Evolutionary conservation across 2,329 filamentous ascomycete genomes (phyloP), one percentile per base, ranked within the genome.

Genomic region (Pseudofabraea citricarpa): DNA sequence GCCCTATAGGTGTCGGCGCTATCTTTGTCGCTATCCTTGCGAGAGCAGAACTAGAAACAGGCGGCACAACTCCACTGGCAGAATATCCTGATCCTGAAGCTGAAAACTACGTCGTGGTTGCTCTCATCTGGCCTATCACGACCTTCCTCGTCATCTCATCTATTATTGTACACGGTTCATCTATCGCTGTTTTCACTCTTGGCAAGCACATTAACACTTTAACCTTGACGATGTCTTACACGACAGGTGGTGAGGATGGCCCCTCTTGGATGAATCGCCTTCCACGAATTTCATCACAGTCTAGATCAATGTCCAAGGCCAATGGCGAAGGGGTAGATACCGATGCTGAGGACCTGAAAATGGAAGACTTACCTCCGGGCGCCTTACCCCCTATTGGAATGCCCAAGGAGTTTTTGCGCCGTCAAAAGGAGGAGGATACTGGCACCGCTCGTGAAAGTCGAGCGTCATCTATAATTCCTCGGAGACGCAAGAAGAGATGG

Each of bases 181-280:
- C 93, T 0, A 86, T 98, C 55, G 93, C 93, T 5, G 93, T 98
- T 7, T 98, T 98, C 58, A 97, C 93, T 0, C 79, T 98, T 2
- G 93, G 93, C 56, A 98, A 97, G 66, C 90, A 87, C 48, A 98
- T 98, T 77, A 97, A 97, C 68, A 97, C 93, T 0, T 69, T 98
- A 53, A 90, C 88, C 1, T 74, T 98, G 48, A 96, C 93, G 43
- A 87, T 98, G 79, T 96, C 93, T 0, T 98, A 97, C 69, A 98
- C 93, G 0, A 81, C 85, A 48, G 90, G 84, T 15, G 87, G 86
- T 40, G 91, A 95, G 44, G 88, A 95, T 26, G 88, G 90, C 0
- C 87, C 90, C 2, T 82, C 82, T 2, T 98, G 93, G 93, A 95
- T 97, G 87, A 93, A 94, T 55, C 79, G 93, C 42, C 72, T 98